These are phyloP conservation scores for Boletus insuetus DNA, from an alignment of 768 basidiomycete genomes.

Conservation along the genomic window DNA sequence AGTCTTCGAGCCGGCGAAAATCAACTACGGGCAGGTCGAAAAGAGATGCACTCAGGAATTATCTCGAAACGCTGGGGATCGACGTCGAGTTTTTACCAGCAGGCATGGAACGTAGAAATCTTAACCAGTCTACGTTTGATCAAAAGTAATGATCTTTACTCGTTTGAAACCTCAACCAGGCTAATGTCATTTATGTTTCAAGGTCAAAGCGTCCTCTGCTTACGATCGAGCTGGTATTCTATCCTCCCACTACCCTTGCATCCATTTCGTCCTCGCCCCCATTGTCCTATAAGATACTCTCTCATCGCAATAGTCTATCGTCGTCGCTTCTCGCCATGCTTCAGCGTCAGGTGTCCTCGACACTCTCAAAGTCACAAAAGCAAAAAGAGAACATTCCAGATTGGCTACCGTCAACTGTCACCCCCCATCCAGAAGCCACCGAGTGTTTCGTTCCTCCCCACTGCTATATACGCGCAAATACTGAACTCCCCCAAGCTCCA, in stretches of 20 bases:
- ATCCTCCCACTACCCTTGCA: conserved; percentile 50
- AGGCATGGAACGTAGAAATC: conserved; percentile 77
- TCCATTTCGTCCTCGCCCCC: conserved; percentile 35
- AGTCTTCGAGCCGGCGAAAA: conserved; percentile 28
- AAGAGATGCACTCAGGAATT: conserved; percentile 62
- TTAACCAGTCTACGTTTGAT: conserved; percentile 85
- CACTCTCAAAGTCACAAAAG: conserved; percentile 31
- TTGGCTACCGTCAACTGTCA: conserved; percentile 57
- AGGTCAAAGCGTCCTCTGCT: conserved; percentile 69
- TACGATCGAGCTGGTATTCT: conserved; percentile 71
- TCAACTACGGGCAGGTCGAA: conserved; percentile 43
- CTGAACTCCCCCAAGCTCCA: conserved; percentile 25
- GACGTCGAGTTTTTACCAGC: conserved; percentile 72
- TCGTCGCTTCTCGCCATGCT: conserved; percentile 50
- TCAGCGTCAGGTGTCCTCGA: conserved; percentile 38
- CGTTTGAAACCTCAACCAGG: not conserved
- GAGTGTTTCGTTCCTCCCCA: conserved; percentile 55
- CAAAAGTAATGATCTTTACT: conserved; percentile 54
- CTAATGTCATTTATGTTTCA: conserved; percentile 32
- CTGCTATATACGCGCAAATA: conserved; percentile 55
- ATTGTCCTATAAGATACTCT: conserved; percentile 50
- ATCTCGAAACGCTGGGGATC: conserved; percentile 66
- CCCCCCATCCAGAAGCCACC: conserved; percentile 52
- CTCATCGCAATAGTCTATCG: conserved; percentile 58
- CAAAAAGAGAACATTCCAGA: conserved; percentile 49